Evolutionary conservation across 495 filamentous ascomycete genomes (phyloP).

Genomic region (Jackrogersella minutella): DNA sequence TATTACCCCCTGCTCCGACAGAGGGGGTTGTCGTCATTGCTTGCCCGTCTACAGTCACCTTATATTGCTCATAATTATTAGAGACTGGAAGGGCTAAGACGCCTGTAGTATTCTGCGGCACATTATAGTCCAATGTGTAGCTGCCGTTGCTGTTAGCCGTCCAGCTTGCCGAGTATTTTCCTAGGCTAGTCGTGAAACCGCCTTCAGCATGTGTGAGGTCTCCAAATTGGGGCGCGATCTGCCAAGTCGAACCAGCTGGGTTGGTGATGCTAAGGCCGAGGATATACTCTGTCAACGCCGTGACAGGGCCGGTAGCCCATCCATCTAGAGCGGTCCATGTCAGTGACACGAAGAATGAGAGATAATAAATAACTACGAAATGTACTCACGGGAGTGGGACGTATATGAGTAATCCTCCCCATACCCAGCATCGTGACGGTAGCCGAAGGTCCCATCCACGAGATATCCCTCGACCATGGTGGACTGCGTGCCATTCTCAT

Average conservation of each 20-base stretch:
- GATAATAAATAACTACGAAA: not conserved
- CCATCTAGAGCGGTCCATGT: conserved; percentile 48
- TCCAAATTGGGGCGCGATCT: conserved; percentile 65
- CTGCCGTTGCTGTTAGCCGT: conserved; percentile 2
- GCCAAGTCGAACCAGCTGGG: conserved; percentile 61
- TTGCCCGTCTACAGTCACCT: conserved; percentile 21
- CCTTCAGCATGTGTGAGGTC: conserved; percentile 63
- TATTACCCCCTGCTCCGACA: conserved; percentile 1
- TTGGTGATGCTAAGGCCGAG: conserved; percentile 63
- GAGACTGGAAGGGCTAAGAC: conserved; percentile 23
- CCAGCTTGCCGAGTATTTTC: conserved; percentile 49
- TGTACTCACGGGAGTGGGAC: conserved; percentile 57
- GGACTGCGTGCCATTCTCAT: conserved; percentile 67
- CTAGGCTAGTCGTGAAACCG: conserved; percentile 65
- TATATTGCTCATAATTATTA: not conserved
- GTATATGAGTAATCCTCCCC: conserved; percentile 61
- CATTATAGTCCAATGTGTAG: conserved; percentile 23
- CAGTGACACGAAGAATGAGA: not conserved
- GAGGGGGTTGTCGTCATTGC: not conserved
- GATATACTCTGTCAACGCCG: conserved; percentile 63
- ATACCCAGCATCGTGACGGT: conserved; percentile 62
- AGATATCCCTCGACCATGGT: conserved; percentile 72
- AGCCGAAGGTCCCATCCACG: conserved; percentile 64
- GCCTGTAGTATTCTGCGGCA: conserved; percentile 25
- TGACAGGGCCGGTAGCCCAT: conserved; percentile 68